Evolutionary conservation across 495 filamentous ascomycete genomes (phyloP), one percentile per base, ranked within the genome.

Genomic region (Physcia stellaris): DNA sequence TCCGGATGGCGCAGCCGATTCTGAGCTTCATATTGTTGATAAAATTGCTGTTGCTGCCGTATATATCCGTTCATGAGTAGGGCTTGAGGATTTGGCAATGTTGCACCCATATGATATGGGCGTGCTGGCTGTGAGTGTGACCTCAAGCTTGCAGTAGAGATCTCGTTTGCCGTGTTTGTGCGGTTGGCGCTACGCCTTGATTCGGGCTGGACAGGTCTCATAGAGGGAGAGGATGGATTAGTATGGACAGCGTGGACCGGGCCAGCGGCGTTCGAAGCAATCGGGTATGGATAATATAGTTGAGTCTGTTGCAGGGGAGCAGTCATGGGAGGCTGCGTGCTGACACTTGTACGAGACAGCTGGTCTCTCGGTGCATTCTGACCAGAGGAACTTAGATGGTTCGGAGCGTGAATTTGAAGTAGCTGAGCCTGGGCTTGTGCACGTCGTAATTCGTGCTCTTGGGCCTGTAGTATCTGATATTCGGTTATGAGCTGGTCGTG

Each of bases 91-190:
- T 43, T 49, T 5, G 37, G 49, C 6, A 26, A 17, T 13, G 28
- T 17, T 3, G 43, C 6, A 19, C 27, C 40, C 20, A 43, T 62
- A 38, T 69, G 63, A 18, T 71, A 46, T 3, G 67, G 56, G 15
- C 77, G 64, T 4, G 75, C 71, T 42, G 77, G 77, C 40, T 81
- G 77, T 19, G 77, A 81, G 28, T 81, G 77, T 17, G 77, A 76
- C 27, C 77, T 58, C 5, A 73, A 54, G 4, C 69, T 74, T 24
- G 55, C 61, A 19, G 61, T 63, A 1, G 71, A 58, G 12, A 65
- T 66, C 1, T 61, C 66, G 35, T 72, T 73, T 2, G 64, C 61
- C 34, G 65, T 62, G 1, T 71, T 74, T 10, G 70, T 66, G 11
- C 75, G 67, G 40, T 77, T 71, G 11, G 66, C 57, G 33, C 64